phyloP scores from a whole-genome alignment of 768 basidiomycete genomes.

The Leccinum fibrillosum region DNA sequence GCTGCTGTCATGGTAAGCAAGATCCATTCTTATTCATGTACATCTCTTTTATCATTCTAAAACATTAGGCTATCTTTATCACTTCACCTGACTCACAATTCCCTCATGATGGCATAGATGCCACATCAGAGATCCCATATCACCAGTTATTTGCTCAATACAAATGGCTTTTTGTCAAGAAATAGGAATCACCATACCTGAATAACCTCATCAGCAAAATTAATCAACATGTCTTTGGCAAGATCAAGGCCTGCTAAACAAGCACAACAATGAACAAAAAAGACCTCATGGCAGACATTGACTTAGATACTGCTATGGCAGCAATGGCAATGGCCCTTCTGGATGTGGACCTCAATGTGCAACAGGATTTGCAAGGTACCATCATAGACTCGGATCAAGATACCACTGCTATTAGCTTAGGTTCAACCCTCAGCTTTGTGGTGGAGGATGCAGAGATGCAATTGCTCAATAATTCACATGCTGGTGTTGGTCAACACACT shows the following conservation, averaged over 20 bases:
- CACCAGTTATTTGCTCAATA: neutral
- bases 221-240: neutral
- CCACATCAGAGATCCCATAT: neutral
- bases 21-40: no score
- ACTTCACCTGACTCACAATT: neutral
- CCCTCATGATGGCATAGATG: neutral
- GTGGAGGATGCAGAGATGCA: neutral
- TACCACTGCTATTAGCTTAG: no score
- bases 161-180: neutral
- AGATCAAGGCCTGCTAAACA: neutral
- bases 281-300: neutral
- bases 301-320: neutral
- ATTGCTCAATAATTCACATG: neutral
- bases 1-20: neutral
- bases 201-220: neutral
- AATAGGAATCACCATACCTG: neutral
- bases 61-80: neutral
- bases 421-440: no score
- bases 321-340: neutral
- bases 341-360: neutral
- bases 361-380: neutral
- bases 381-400: no score
- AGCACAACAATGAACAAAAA: neutral
- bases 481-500: neutral
- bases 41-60: neutral